Base-by-base conservation (phyloP, 306 rosid genomes). In the Casuarina cunninghamiana region DNA sequence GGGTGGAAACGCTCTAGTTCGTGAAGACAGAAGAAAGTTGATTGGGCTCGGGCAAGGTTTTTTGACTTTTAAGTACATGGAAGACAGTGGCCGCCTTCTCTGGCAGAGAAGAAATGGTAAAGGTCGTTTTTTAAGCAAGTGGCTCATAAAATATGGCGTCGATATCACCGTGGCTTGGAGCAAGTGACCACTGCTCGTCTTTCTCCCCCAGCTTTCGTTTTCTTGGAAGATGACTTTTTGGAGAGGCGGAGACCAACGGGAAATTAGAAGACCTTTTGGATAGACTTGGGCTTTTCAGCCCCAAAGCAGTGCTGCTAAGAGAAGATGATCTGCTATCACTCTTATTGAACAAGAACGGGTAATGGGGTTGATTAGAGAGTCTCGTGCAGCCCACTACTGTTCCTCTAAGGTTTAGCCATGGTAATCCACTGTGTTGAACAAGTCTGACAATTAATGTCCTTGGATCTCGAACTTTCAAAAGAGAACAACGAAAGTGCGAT, bases 101-200 rank as follows among this genome's bases (percentile, higher is more conserved):
- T 49, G 38, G 74, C 32, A 15, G 55, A 68, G 19, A 53, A 77
- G 79, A 51, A 53, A 8, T 74, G 74, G 21, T 3, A 42, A 76
- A 53, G 44, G 73, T 66, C 79, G 0, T 78, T 55, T 1, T 54
- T 6, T 5, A 54, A 35, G 46, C 61, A 72, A 72, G 73, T 72
- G 54, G 76, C 12, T 77, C 32, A 10, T 21, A 55, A 21, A 6
- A 2, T 7, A 45, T 60, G 15, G 38, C 5, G 21, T 26, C 17
- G n/a, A n/a, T 57, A 46, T 78, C 76, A 71, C 60, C 81, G 39
- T 77, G 71, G 60, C 49, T 37, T 53, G 26, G 67, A 55, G 53
- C 19, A 60, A 48, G 70, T 15, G 1, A 37, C n/a, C 35, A 69
- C 58, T 12, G 3, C 7, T 38, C 15, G 37, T 1, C 68, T 62